Percentiles rank a stretch among this genome's conserved stretches.
Evolutionary conservation across 2,329 filamentous ascomycete genomes (phyloP).

Genomic region (Pyricularia grisea): DNA sequence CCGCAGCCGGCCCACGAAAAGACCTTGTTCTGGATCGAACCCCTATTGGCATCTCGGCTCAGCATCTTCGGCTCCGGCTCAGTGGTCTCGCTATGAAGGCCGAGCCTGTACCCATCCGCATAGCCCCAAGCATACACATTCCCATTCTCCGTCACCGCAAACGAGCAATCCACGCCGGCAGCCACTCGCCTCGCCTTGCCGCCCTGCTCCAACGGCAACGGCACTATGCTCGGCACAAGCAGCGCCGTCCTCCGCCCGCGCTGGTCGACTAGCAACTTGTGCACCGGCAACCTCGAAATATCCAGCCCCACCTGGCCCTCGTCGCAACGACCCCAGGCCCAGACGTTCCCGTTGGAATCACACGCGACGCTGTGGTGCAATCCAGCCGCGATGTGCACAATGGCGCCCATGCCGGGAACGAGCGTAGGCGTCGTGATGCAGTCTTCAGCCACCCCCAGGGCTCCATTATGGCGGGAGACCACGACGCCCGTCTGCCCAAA

Average conservation of each 20-base stretch:
- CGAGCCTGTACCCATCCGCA: slow-evolving; percentile 57
- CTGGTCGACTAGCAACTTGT: neutral
- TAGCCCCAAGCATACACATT: slow-evolving; percentile 61
- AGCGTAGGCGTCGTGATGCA: slow-evolving; percentile 5
- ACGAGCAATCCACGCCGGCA: slow-evolving; percentile 53
- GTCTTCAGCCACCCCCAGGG: neutral
- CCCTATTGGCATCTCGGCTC: slow-evolving; percentile 36
- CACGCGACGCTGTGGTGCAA: slow-evolving; percentile 48
- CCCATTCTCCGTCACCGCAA: slow-evolving; percentile 49
- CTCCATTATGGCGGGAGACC: slow-evolving; percentile 20
- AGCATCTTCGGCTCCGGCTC: slow-evolving; percentile 51
- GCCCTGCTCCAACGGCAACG: too few species aligned
- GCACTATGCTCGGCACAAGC: neutral
- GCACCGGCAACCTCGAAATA: slow-evolving; percentile 21
- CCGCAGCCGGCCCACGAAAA: slow-evolving; percentile 54
- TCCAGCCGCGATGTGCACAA: slow-evolving; percentile 37
- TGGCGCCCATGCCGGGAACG: slow-evolving; percentile 10
- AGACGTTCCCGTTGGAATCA: slow-evolving; percentile 21
- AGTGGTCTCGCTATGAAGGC: slow-evolving; percentile 53
- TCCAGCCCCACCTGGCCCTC: slow-evolving; percentile 29
- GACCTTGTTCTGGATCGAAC: slow-evolving; percentile 29
- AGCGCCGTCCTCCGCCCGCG: neutral
- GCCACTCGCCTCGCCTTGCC: slow-evolving; percentile 28
- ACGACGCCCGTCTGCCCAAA: slow-evolving; percentile 33
- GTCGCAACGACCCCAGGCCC: slow-evolving; percentile 30